Conservation (phyloP, 768 basidiomycete genomes). For the Phanerochaete sordida region DNA sequence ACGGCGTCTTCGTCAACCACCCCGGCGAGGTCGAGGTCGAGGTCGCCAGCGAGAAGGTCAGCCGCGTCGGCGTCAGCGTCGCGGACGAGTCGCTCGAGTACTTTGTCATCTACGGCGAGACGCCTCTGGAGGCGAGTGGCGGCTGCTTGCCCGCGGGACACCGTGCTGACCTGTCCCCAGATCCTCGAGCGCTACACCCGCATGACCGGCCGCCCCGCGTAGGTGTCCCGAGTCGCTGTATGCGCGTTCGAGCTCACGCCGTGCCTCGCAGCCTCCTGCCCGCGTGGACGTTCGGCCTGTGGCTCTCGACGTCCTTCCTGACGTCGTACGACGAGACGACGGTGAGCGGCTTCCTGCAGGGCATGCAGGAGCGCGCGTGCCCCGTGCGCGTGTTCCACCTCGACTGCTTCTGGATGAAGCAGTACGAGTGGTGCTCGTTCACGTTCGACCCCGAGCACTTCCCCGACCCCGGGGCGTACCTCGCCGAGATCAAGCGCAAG, state of each 20-base stretch:
- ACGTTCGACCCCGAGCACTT: constrained; percentile 76
- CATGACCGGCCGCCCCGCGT: constrained; percentile 63
- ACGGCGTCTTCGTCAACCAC: constrained; percentile 76
- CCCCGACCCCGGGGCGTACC: constrained; percentile 65
- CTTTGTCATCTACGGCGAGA: constrained; percentile 67
- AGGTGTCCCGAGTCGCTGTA: constrained; percentile 11
- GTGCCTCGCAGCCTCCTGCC: constrained; percentile 55
- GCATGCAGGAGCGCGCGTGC: constrained; percentile 62
- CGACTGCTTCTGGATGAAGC: constrained; percentile 78
- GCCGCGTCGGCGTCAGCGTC: constrained; percentile 60
- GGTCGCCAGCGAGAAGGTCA: constrained; percentile 63
- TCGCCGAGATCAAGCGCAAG: constrained; percentile 54
- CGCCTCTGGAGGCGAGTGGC: constrained; percentile 52
- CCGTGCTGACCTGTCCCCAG: constrained; percentile 23
- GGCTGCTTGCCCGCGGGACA: background rate
- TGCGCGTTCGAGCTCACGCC: background rate
- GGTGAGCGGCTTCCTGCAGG: constrained; percentile 65
- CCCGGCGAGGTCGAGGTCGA: constrained; percentile 76
- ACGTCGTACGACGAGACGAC: constrained; percentile 67
- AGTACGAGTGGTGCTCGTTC: constrained; percentile 73
- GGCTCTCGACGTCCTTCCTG: constrained; percentile 76
- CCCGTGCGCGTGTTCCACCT: constrained; percentile 71
- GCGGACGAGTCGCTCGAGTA: constrained; percentile 64
- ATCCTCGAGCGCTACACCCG: constrained; percentile 60
- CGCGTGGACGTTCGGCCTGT: constrained; percentile 73